phyloP scores from a whole-genome alignment of 2,329 filamentous ascomycete species.

The Sporothrix inflata region DNA sequence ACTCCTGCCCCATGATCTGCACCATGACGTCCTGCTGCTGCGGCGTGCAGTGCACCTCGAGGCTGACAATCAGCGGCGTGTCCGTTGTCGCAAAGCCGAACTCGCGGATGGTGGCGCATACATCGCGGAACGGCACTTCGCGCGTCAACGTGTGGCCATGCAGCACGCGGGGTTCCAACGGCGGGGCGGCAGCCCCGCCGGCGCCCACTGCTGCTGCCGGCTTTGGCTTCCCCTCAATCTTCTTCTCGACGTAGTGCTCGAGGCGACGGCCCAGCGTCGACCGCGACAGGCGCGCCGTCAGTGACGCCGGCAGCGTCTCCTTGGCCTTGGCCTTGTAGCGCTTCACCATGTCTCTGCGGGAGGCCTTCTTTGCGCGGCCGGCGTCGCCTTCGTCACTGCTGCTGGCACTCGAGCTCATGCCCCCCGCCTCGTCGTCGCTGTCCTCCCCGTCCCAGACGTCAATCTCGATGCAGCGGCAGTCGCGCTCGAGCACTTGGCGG shows the following conservation, averaged over 20 bases:
- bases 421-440: neutral
- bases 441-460: slow-evolving; percentile 88
- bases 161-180: slow-evolving; percentile 72
- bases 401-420: slow-evolving; percentile 51
- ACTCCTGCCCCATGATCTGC: slow-evolving; percentile 83
- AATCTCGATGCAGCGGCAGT: slow-evolving; percentile 89
- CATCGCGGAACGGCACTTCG: slow-evolving; percentile 81
- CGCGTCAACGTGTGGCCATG: slow-evolving; percentile 92
- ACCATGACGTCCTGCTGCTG: slow-evolving; percentile 91
- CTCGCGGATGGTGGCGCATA: slow-evolving; percentile 79
- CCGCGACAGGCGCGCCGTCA: slow-evolving; percentile 53
- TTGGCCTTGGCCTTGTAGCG: slow-evolving; percentile 70
- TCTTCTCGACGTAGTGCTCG: slow-evolving; percentile 42
- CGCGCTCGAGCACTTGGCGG: slow-evolving; percentile 78
- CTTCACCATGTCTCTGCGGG: slow-evolving; percentile 63
- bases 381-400: slow-evolving; percentile 43
- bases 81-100: slow-evolving; percentile 75
- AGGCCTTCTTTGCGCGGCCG: slow-evolving; percentile 36
- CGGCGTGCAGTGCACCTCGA: slow-evolving; percentile 83
- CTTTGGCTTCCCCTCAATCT: slow-evolving; percentile 34
- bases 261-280: slow-evolving; percentile 51
- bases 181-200: neutral
- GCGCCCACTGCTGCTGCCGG: neutral
- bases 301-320: slow-evolving; percentile 53
- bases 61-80: slow-evolving; percentile 86